These are phyloP conservation scores for Mucor plumbeus DNA, from an alignment of 371 early-diverging fungal genomes.

Conservation along the genomic window DNA sequence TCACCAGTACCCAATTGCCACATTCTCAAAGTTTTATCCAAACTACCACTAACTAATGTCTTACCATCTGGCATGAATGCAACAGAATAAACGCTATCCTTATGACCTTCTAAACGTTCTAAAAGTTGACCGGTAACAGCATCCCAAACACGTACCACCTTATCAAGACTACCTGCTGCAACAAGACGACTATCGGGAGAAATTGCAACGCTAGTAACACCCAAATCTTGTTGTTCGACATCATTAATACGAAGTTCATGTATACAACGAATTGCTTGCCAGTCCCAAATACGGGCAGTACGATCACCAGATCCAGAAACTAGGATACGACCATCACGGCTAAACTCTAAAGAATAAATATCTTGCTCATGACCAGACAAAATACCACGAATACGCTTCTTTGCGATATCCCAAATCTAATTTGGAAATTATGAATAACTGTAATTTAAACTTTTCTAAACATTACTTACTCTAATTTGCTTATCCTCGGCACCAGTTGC, in stretches of 20 bases:
- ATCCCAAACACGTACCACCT: constrained; percentile 95
- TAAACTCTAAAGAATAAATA: constrained; percentile 96
- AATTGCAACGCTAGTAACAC: constrained; percentile 94
- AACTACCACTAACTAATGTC: constrained; percentile 90
- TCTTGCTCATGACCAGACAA: constrained; percentile 95
- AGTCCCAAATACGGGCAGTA: constrained; percentile 89
- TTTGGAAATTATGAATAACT: not conserved
- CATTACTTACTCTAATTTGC: constrained; percentile 76
- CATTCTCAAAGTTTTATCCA: constrained; percentile 94
- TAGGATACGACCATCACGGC: constrained; percentile 88
- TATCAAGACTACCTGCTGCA: constrained; percentile 92
- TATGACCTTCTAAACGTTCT: constrained; percentile 95
- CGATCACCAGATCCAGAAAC: constrained; percentile 96
- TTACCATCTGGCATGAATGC: constrained; percentile 96
- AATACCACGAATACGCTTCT: constrained; percentile 68
- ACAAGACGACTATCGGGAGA: constrained; percentile 83
- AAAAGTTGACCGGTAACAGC: constrained; percentile 77
- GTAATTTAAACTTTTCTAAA: not conserved
- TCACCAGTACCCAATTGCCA: constrained; percentile 81
- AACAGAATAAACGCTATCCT: constrained; percentile 95
- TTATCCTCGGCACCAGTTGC: constrained; percentile 99
- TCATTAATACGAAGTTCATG: constrained; percentile 83
- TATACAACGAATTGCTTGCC: constrained; percentile 74
- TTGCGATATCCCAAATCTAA: constrained; percentile 82
- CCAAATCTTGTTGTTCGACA: constrained; percentile 85